Base-by-base conservation (phyloP, 2,329 filamentous ascomycete genomes). In the Claviceps sp. region DNA sequence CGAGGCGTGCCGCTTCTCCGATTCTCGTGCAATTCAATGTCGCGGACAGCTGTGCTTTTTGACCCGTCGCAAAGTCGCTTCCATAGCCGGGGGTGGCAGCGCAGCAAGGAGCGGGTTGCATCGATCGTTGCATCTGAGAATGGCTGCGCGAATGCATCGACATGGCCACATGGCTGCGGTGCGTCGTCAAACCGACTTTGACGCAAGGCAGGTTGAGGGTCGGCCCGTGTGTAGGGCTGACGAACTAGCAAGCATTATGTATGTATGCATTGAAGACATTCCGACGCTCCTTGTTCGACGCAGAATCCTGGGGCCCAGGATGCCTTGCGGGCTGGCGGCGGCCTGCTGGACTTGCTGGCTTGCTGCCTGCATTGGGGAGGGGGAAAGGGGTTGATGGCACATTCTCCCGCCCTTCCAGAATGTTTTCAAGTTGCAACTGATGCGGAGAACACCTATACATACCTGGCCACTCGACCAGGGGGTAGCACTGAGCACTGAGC, bases 141-240 rank as follows among this genome's bases (percentile, higher is more conserved):
- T 13, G 41, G 22, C 11, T 24, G 41, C 30, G 43, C 46, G 37
- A 37, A 49, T 49, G 37, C 40, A 30, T 34, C 37, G 43, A 45
- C 43, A 30, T 47, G 51, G 40, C 24, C 34, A 45, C 52, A 49
- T 46, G 49, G 30, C 49, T 47, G 30, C 16, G 49, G 38, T 49
- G 52, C 49, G 48, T 43, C 45, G 48, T 54, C 40, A 41, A 30
- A 34, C 41, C 50, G 41, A 48, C 30, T 34, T 34, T 34, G 30
- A 34, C 52, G 47, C 36, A 41, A 51, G 41, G 47, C 52, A 54
- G n/a, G 49, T 20, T 54, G 46, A 42, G 46, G 49, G 46, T 45
- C 49, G 52, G 52, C 49, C 52, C 52, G 52, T 50, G 47, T 48
- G 46, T 54, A 54, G 52, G 52, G 52, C 52, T 54, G 52, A 54